A percentile compares a stretch with the other conserved stretches of the same genome.
Evolutionary conservation across 805 yeast genomes (phyloP).

Genomic region (Maudiozyma barnettii): DNA sequence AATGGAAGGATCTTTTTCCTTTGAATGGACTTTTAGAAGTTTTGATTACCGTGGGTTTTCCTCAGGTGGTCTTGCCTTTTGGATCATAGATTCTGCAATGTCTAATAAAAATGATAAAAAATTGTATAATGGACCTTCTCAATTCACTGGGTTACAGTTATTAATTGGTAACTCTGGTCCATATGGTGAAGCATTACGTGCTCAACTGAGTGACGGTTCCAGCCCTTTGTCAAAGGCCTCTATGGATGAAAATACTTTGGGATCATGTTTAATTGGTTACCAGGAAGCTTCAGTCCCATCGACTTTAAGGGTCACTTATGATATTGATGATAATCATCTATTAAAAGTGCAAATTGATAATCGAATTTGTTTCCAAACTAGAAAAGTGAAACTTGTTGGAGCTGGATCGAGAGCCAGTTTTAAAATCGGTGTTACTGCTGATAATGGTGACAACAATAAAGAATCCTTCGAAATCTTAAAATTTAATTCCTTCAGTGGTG

Average conservation of each 20-base stretch:
- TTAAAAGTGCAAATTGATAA: slow-evolving; percentile 67
- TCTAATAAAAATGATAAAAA: slow-evolving; percentile 19
- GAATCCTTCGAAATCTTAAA: slow-evolving; percentile 60
- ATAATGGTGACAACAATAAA: slow-evolving; percentile 31
- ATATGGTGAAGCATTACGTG: slow-evolving; percentile 44
- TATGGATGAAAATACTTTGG: slow-evolving; percentile 34
- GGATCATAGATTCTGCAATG: slow-evolving; percentile 30
- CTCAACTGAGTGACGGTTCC: slow-evolving; percentile 52
- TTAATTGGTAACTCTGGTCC: slow-evolving; percentile 43
- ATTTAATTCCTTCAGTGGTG: slow-evolving; percentile 43
- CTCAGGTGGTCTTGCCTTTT: slow-evolving; percentile 50
- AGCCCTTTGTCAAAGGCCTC: slow-evolving; percentile 20
- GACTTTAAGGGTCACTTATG: slow-evolving; percentile 56
- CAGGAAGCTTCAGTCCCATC: slow-evolving; percentile 65
- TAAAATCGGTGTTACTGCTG: slow-evolving; percentile 44
- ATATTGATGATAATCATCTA: slow-evolving; percentile 31
- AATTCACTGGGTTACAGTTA: slow-evolving; percentile 56
- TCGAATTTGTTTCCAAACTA: slow-evolving; percentile 58
- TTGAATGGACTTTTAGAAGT: slow-evolving; percentile 57
- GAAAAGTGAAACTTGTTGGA: slow-evolving; percentile 34
- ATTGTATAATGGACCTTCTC: slow-evolving; percentile 45
- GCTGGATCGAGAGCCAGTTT: slow-evolving; percentile 29
- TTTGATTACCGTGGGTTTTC: slow-evolving; percentile 41
- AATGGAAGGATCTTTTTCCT: slow-evolving; percentile 39
- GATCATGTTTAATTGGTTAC: slow-evolving; percentile 48